Evolutionary conservation across 2,329 filamentous ascomycete species (phyloP), one percentile per base, ranked within the genome.

Genomic region (Aureobasidium lini): DNA sequence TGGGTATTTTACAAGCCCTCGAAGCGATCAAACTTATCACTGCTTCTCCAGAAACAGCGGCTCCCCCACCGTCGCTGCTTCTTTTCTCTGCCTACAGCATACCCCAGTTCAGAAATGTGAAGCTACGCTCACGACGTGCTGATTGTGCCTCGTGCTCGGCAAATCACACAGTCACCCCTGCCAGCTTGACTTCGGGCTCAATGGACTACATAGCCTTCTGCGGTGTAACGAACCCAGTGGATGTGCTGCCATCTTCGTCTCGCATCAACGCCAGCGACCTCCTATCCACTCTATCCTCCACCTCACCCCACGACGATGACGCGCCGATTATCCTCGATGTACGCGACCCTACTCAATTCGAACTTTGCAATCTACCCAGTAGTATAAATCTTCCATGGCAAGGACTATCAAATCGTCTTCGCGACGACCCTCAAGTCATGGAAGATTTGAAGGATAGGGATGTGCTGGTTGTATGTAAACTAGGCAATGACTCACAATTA

Each of bases 1-100:
- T 99, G 90, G 94, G 94, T 7, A 86, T 96, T 0, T 75, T 97
- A 59, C 94, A 97, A 75, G 93, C 94, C 0, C 77, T 95, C 1
- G 91, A 97, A 74, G 85, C 90, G 0, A 85, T 97, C 67, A 94
- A 95, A 70, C 72, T 96, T n/a, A 79, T 96, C 15, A 80, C 83
- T 0, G 67, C 76, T 28, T 6, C 32, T 18, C 54, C 54, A 9
- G 18, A 29, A 1, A 23, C 43, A 18, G 23, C 40, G 11, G 13
- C 65, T 2, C 61, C 64, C 4, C 71, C 70, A 59, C 75, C 73
- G 62, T 75, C 68, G 4, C 63, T 83, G 58, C 73, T 81, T 8
- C 72, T 85, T 28, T 85, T 84, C 67, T 84, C 81, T 2, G 78
- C 80, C 1, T 82, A 77, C 65, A 75, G 75, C 5, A 70, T 66